phyloP scores from a whole-genome alignment of 495 filamentous ascomycete genomes.

The Xylaria curta region DNA sequence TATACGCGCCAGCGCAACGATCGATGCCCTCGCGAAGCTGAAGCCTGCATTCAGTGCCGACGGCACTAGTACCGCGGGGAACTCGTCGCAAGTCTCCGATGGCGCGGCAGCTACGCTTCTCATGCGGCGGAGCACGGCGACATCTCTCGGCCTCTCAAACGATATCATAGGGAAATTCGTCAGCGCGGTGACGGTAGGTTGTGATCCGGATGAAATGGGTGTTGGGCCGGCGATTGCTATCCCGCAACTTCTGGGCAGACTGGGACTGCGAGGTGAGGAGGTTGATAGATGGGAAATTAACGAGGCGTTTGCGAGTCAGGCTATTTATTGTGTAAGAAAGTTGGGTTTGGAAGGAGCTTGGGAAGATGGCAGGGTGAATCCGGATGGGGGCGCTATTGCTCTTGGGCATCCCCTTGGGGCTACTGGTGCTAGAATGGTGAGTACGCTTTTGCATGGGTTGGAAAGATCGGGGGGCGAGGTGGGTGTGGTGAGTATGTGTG shows the following conservation, averaged over 20 bases:
- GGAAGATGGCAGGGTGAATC: slow-evolving; percentile 76
- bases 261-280: slow-evolving; percentile 67
- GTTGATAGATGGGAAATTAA: slow-evolving; percentile 96
- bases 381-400: slow-evolving; percentile 91
- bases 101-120: slow-evolving; percentile 83
- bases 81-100: slow-evolving; percentile 85
- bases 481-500: slow-evolving; percentile 85
- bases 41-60: slow-evolving; percentile 82
- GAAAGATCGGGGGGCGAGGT: slow-evolving; percentile 65
- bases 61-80: slow-evolving; percentile 84
- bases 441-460: slow-evolving; percentile 72
- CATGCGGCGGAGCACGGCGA: slow-evolving; percentile 84
- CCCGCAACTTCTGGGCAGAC: slow-evolving; percentile 72
- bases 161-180: slow-evolving; percentile 83
- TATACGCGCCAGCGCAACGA: slow-evolving; percentile 67
- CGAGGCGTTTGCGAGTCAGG: slow-evolving; percentile 92
- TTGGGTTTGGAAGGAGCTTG: slow-evolving; percentile 68
- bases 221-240: slow-evolving; percentile 86
- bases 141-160: slow-evolving; percentile 68
- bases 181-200: slow-evolving; percentile 73
- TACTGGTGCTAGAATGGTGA: slow-evolving; percentile 83
- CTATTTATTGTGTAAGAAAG: slow-evolving; percentile 77
- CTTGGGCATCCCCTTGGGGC: slow-evolving; percentile 93
- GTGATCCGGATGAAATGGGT: slow-evolving; percentile 91
- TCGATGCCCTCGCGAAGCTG: slow-evolving; percentile 74